Base-by-base conservation (phyloP, 2,329 filamentous ascomycete genomes). In the Penicillium sclerotigenum region DNA sequence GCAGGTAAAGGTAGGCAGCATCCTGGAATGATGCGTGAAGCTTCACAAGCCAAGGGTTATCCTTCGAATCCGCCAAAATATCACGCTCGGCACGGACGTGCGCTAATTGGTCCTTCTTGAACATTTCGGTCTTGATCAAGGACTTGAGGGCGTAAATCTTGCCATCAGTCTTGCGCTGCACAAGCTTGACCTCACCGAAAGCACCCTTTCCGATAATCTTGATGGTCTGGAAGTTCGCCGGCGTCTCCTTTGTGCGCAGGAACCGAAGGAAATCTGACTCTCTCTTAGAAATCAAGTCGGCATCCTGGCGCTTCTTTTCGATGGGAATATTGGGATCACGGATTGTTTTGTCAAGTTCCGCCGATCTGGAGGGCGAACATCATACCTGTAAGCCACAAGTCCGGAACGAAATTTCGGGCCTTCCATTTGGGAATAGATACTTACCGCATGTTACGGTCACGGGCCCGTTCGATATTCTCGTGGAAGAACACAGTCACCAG, bases 161-260 rank as follows among this genome's bases (percentile, higher is more conserved):
- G 76, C 90, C 91, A 69, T 97, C 94, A 51, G 90, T 87, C 82
- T 92, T 96, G 79, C 96, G 90, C 79, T 96, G 92, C 56, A 99
- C 94, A 59, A 99, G 83, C 78, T 96, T 96, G 68, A 99, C 94
- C 76, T 99, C 94, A 73, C 94, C 94, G 70, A 99, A 99, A 14
- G 94, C 94, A 76, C 94, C 94, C 81, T 99, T 99, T 71, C 94
- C 94, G 67, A 99, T 99, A 66, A 97, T 93, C 81, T 97, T 97
- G 76, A 97, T 83, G 1, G 93, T 97, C 62, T 87, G 86, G 81
- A 97, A 99, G 79, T 97, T 97, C 65, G 93, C 87, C 11, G 93
- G 91, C 75, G 88, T 88, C 73, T 97, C 92, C 75, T 91, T 93
- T 55, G 93, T 97, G 54, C 93, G 87, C 68, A 97, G 80, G 80